Evolutionary conservation across 805 yeast genomes (phyloP).

Genomic region (Starmerella powellii): DNA sequence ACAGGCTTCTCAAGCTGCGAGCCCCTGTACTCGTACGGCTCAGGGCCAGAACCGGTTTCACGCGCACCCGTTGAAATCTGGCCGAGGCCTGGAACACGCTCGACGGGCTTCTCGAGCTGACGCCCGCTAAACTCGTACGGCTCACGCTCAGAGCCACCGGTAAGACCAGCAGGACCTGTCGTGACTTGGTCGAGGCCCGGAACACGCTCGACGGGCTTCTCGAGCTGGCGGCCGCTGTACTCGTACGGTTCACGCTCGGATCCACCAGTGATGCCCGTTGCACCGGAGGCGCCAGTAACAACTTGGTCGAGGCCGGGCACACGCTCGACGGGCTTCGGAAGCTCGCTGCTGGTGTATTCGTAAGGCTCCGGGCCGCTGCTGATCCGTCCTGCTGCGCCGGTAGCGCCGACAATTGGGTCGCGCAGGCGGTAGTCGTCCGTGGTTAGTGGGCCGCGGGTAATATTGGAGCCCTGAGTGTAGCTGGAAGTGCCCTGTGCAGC

Average conservation of each 20-base stretch:
- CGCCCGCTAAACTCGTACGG: background rate
- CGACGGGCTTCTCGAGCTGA: slow-evolving; percentile 1
- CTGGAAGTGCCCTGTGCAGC: background rate
- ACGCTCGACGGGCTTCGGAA: slow-evolving; percentile 2
- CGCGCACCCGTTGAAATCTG: background rate
- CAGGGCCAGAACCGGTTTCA: background rate
- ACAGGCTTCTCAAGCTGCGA: slow-evolving; percentile 1
- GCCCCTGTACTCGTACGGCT: background rate
- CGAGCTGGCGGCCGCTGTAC: background rate
- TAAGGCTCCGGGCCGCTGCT: slow-evolving; percentile 2
- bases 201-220: slow-evolving; percentile 5
- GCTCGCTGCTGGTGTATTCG: slow-evolving; percentile 1
- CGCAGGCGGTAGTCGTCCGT: too few relatives aligned
- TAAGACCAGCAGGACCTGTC: background rate
- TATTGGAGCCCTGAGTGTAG: background rate
- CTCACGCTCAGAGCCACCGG: too few relatives aligned
- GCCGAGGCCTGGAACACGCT: background rate
- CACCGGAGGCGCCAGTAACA: too few relatives aligned
- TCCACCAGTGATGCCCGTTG: background rate
- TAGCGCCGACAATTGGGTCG: background rate
- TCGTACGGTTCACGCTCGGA: background rate
- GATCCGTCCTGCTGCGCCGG: background rate
- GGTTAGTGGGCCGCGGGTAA: background rate
- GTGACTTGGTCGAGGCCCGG: slow-evolving; percentile 2
- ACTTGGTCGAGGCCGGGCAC: slow-evolving; percentile 3